Percentiles rank a stretch among this genome's conserved stretches.
These are phyloP conservation scores for Phytophthora chlamydospora DNA, from an alignment of 352 stramenopile species.

Conservation along the genomic window DNA sequence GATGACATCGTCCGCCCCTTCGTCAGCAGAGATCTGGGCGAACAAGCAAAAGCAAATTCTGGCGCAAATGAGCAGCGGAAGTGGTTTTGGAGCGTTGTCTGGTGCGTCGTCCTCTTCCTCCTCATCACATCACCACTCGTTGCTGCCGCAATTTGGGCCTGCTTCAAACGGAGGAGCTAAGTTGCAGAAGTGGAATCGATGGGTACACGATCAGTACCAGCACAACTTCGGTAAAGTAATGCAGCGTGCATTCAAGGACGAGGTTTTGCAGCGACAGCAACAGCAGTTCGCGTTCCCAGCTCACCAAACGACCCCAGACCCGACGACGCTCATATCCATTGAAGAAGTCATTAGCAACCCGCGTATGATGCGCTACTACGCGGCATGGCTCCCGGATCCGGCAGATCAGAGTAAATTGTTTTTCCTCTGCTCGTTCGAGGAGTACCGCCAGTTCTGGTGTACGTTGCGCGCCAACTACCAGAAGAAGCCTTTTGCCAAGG, in stretches of 20 bases:
- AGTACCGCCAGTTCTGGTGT: slow-evolving; percentile 79
- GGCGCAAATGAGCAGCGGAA: slow-evolving; percentile 48
- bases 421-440: slow-evolving; percentile 78
- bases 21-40: slow-evolving; percentile 70
- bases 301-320: slow-evolving; percentile 42
- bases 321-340: slow-evolving; percentile 67
- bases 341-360: slow-evolving; percentile 83
- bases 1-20: slow-evolving; percentile 44
- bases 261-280: slow-evolving; percentile 44
- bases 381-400: slow-evolving; percentile 59
- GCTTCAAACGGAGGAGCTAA: slow-evolving; percentile 59
- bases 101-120: slow-evolving; percentile 28
- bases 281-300: slow-evolving; percentile 40
- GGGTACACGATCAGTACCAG: slow-evolving; percentile 77
- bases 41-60: slow-evolving; percentile 79
- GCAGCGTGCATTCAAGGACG: slow-evolving; percentile 69
- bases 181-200: slow-evolving; percentile 87
- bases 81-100: slow-evolving; percentile 20
- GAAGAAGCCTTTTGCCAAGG: slow-evolving; percentile 74
- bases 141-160: slow-evolving; percentile 38
- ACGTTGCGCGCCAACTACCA: slow-evolving; percentile 72
- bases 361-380: slow-evolving; percentile 84
- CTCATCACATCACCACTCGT: slow-evolving; percentile 30
- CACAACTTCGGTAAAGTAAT: slow-evolving; percentile 76
- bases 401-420: slow-evolving; percentile 82